These are phyloP conservation scores for Tardiomyces depauwii DNA, from an alignment of 1,139 yeast species.

Conservation along the genomic window DNA sequence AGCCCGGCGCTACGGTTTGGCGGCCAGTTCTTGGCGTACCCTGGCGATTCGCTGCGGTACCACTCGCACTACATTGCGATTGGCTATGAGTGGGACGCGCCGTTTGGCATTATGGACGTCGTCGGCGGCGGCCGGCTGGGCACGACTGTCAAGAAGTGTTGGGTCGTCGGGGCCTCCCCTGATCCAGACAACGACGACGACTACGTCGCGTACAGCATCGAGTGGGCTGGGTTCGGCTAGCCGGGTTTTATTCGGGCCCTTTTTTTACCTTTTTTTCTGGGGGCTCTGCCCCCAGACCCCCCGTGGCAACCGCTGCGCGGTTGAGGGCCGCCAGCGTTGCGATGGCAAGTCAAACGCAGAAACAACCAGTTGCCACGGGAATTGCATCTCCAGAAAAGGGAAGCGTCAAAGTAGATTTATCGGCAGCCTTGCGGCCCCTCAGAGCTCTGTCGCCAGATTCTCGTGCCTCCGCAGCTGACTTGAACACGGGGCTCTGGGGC, in stretches of 20 bases:
- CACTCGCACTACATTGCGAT: slow-evolving; percentile 80
- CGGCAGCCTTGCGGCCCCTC: too few relatives aligned
- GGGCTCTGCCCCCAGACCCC: too few relatives aligned
- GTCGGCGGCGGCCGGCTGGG: slow-evolving; percentile 84
- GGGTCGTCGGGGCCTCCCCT: slow-evolving; percentile 48
- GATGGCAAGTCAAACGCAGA: too few relatives aligned
- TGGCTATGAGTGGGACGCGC: slow-evolving; percentile 38
- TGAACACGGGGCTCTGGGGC: too few relatives aligned
- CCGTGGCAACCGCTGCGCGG: too few relatives aligned
- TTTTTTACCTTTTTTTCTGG: background rate
- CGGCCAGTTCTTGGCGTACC: slow-evolving; percentile 79
- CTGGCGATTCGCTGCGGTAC: slow-evolving; percentile 86
- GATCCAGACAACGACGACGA: slow-evolving; percentile 9
- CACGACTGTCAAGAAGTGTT: slow-evolving; percentile 81
- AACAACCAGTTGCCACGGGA: too few relatives aligned
- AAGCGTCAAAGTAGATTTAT: too few relatives aligned
- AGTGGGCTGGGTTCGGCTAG: slow-evolving; percentile 33
- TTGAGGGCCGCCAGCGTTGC: too few relatives aligned
- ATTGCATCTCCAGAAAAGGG: too few relatives aligned
- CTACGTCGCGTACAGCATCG: slow-evolving; percentile 24
- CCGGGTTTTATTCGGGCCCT: background rate
- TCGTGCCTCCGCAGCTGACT: too few relatives aligned
- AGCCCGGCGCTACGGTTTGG: slow-evolving; percentile 90
- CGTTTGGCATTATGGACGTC: slow-evolving; percentile 43
- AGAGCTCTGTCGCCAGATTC: too few relatives aligned